A percentile compares a stretch with the other conserved stretches of the same genome.
Conservation (phyloP, 345 rosid species). For the Mallotus nudiflorus region DNA sequence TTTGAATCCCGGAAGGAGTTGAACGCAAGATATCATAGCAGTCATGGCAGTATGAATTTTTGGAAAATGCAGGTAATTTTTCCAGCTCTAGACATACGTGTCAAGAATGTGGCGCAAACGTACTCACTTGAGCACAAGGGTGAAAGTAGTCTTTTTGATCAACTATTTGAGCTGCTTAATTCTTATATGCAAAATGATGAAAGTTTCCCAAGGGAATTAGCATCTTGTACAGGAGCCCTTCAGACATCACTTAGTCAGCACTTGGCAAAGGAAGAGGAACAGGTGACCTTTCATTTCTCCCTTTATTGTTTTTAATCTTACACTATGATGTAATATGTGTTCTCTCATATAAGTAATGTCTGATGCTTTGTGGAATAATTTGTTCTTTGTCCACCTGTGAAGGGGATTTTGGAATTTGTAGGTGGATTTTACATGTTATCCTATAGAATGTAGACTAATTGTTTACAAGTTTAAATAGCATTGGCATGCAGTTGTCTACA, state of each 20-base stretch:
- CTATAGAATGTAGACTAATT: too few species aligned
- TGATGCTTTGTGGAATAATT: too few species aligned
- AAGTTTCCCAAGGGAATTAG: constrained; percentile 59
- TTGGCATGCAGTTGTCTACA: too few species aligned
- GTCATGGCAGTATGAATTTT: constrained; percentile 1
- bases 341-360: too few species aligned
- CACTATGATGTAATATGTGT: neutral
- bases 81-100: constrained; percentile 63
- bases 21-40: neutral
- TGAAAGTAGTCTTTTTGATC: constrained; percentile 61
- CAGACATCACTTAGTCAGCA: constrained; percentile 67
- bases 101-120: constrained; percentile 59
- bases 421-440: too few species aligned
- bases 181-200: constrained; percentile 45
- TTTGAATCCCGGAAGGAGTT: neutral
- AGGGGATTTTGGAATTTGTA: too few species aligned
- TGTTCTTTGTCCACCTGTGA: too few species aligned
- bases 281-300: constrained; percentile 37
- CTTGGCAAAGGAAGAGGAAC: constrained; percentile 72
- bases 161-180: constrained; percentile 50
- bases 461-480: too few species aligned
- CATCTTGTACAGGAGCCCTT: constrained; percentile 61
- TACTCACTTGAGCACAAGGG: constrained; percentile 64
- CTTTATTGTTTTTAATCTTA: constrained; percentile 3
- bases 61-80: constrained; percentile 57